Base-by-base conservation (phyloP, 148 eudicot species). In the Rhododendron williamsianum region DNA sequence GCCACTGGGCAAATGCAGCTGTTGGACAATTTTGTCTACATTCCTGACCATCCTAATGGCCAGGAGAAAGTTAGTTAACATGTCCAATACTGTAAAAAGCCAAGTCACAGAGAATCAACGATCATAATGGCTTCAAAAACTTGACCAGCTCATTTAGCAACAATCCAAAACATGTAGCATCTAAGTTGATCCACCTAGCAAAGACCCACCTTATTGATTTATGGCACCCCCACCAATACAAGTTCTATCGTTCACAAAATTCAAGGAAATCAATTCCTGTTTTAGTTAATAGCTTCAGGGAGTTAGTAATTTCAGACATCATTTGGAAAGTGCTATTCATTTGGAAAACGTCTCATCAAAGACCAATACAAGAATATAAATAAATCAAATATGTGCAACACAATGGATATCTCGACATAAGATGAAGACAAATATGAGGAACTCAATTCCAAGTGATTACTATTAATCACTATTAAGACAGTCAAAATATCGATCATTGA, bases 401-500 rank as follows among this genome's bases (percentile, higher is more conserved):
- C 7, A 74, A 71, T 71, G n/a, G 48, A 56, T 54, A 51, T 48
- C 49, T 52, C 15, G 3, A 35, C 48, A 78, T 49, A 85, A 12
- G 81, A 23, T 43, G 33, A 41, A 77, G 85, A 63, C 36, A 77
- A 78, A 84, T 30, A 84, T 54, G 3, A 84, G 54, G n/a, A 5
- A 35, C 71, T 18, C 45, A 33, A 16, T 56, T 23, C 67, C 3
- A 21, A 4, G 45, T 46, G 56, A 25, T 45, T 25, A 45, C 16
- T 46, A 25, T 5, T 3, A 3, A 46, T 11, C 27, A n/a, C 49
- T 38, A 25, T 3, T 58, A 27, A 78, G 10, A 73, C 36, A 35
- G 30, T 25, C 6, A 30, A 54, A 81, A 54, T 18, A 63, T 48
- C 41, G 56, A 81, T 81, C 92, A 63, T 35, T 27, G 65, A 83